A percentile compares a stretch with the other conserved stretches of the same genome.
phyloP scores from a whole-genome alignment of 768 basidiomycete species.

The Paxillus ammoniavirescens region DNA sequence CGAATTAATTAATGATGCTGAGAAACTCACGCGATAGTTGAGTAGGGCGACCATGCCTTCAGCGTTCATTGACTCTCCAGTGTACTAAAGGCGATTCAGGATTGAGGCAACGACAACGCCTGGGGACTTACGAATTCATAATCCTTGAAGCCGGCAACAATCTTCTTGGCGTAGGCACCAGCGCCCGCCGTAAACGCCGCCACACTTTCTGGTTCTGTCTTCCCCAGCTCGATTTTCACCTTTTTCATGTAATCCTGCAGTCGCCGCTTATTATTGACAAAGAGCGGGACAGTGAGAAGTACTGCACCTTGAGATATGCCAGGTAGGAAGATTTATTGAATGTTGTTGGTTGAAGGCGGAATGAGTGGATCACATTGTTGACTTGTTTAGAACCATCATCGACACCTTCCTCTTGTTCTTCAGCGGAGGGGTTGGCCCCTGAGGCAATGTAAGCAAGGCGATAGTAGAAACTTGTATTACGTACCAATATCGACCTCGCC shows the following conservation, averaged over 20 bases:
- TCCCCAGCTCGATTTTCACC: conserved; percentile 64
- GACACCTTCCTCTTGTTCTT: conserved; percentile 78
- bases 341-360: conserved; percentile 75
- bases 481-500: conserved; percentile 90
- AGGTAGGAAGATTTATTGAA: conserved; percentile 94
- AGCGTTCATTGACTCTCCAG: conserved; percentile 72
- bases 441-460: conserved; percentile 8
- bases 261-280: neutral
- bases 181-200: conserved; percentile 83
- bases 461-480: conserved; percentile 10
- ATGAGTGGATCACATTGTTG: conserved; percentile 91
- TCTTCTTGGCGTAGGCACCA: conserved; percentile 76
- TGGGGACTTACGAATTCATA: conserved; percentile 77
- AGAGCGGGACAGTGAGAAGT: neutral
- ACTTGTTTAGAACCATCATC: conserved; percentile 76
- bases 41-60: conserved; percentile 94
- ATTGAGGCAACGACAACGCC: too few relatives aligned
- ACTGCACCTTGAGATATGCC: conserved; percentile 72
- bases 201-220: conserved; percentile 58
- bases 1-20: neutral
- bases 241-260: conserved; percentile 89
- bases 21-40: conserved; percentile 77
- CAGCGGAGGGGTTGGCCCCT: conserved; percentile 93
- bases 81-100: conserved; percentile 46
- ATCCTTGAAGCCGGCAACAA: conserved; percentile 88